Percentiles rank a stretch among this genome's conserved stretches.
Evolutionary conservation across 805 yeast genomes (phyloP).

Genomic region (Pichia rugopelliculosa): DNA sequence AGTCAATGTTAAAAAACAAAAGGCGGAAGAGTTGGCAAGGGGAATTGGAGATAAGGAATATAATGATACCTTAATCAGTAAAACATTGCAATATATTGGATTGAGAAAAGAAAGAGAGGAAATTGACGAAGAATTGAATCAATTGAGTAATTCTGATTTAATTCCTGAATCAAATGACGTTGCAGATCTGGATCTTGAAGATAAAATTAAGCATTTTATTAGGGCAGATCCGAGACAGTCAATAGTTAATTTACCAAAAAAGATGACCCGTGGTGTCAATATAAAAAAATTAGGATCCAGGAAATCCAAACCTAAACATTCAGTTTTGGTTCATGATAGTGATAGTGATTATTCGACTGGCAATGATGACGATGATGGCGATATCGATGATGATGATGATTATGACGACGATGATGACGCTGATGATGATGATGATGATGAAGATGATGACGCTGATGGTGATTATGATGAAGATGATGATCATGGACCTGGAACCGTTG

Average conservation of each 20-base stretch:
- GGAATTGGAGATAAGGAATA: conserved; percentile 6
- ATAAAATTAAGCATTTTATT: conserved; percentile 21
- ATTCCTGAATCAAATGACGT: conserved; percentile 15
- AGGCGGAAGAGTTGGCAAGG: conserved; percentile 5
- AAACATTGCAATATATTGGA: conserved; percentile 24
- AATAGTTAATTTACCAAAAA: conserved; percentile 12
- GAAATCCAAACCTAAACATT: not conserved
- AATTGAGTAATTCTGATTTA: conserved; percentile 15
- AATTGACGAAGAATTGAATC: conserved; percentile 18
- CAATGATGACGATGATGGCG: conserved; percentile 8
- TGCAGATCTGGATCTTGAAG: conserved; percentile 18
- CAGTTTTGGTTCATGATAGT: conserved; percentile 4
- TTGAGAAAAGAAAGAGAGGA: conserved; percentile 14
- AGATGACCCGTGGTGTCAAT: not conserved
- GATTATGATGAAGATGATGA: conserved; percentile 16
- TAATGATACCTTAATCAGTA: conserved; percentile 11
- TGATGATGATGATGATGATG: conserved; percentile 14
- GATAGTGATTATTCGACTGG: not conserved
- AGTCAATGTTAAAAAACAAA: conserved; percentile 42
- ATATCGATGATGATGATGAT: conserved; percentile 11
- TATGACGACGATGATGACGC: conserved; percentile 16
- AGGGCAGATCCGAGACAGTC: conserved; percentile 20
- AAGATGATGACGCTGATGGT: conserved; percentile 15
- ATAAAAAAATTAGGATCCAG: not conserved
- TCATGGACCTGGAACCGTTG: conserved; percentile 1